Conservation (phyloP, 805 yeast genomes). For the Candida maltosa region DNA sequence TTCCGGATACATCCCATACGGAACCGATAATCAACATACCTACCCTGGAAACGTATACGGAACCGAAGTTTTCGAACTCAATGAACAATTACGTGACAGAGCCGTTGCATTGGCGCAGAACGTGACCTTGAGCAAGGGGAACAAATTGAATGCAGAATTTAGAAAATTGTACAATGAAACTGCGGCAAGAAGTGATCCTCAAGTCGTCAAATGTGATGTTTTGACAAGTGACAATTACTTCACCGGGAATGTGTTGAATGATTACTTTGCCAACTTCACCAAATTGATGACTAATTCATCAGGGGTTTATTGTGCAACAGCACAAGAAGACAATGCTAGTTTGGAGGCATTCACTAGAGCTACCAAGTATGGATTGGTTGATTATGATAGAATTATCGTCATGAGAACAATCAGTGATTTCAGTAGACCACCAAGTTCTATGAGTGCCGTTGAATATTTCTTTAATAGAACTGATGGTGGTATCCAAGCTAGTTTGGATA, state of each 20-base stretch:
- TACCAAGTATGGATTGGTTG: conserved; percentile 52
- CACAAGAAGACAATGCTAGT: conserved; percentile 67
- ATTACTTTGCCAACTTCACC: conserved; percentile 48
- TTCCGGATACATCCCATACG: conserved; percentile 57
- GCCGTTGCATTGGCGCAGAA: conserved; percentile 50
- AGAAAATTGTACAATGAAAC: conserved; percentile 46
- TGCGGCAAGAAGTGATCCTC: conserved; percentile 50
- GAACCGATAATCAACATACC: conserved; percentile 44
- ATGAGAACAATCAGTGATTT: conserved; percentile 64
- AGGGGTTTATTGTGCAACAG: conserved; percentile 57
- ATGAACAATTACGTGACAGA: conserved; percentile 55
- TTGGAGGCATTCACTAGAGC: conserved; percentile 57
- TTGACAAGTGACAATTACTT: conserved; percentile 61
- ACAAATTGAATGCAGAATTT: conserved; percentile 40
- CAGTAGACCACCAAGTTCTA: conserved; percentile 48
- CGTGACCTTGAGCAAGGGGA: conserved; percentile 45
- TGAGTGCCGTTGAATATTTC: conserved; percentile 50
- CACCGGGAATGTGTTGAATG: conserved; percentile 50
- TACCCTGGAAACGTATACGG: conserved; percentile 59
- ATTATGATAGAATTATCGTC: conserved; percentile 53
- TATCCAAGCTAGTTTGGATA: conserved; percentile 42
- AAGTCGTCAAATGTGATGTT: conserved; percentile 52
- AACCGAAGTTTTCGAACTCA: conserved; percentile 62
- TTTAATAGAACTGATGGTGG: conserved; percentile 51
- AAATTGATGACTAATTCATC: conserved; percentile 54